Percentiles rank a stretch among this genome's conserved stretches.
phyloP scores from a whole-genome alignment of 331 rosid species.

The Erythrophleum ivorense region DNA sequence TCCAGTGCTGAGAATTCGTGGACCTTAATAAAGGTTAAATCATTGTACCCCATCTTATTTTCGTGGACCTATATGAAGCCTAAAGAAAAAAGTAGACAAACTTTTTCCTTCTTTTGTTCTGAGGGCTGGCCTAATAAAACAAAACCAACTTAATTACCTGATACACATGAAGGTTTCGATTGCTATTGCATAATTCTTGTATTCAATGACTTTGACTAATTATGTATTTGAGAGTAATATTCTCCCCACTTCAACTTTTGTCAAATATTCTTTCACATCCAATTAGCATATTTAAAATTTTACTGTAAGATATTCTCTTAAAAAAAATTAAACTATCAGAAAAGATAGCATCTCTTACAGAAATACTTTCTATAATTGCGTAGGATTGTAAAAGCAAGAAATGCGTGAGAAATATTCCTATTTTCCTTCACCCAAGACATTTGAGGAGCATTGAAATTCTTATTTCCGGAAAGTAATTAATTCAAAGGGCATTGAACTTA shows the following conservation, averaged over 20 bases:
- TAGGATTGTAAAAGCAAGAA: background rate
- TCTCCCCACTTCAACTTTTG: background rate
- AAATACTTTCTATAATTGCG: background rate
- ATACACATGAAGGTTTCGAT: background rate
- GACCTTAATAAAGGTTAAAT: constrained; percentile 46
- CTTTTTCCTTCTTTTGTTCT: constrained; percentile 4
- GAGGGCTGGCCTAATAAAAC: constrained; percentile 33
- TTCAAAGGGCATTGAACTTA: background rate
- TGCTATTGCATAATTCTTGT: background rate
- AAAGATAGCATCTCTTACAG: background rate
- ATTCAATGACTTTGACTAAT: constrained; percentile 8
- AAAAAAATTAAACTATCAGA: background rate
- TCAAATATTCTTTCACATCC: too few relatives aligned
- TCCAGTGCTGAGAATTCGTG: constrained; percentile 38
- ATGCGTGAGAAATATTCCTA: background rate
- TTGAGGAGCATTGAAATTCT: background rate
- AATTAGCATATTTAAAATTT: too few relatives aligned
- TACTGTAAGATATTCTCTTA: too few relatives aligned
- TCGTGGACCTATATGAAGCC: constrained; percentile 39
- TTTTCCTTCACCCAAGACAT: background rate
- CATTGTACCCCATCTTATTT: constrained; percentile 2
- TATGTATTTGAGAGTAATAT: background rate
- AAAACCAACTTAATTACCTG: background rate
- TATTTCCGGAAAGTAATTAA: background rate
- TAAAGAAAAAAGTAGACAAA: constrained; percentile 11